Percentiles rank a stretch among this genome's conserved stretches.
These are phyloP conservation scores for Gautieria morchelliformis DNA, from an alignment of 768 basidiomycete genomes.

Conservation along the genomic window DNA sequence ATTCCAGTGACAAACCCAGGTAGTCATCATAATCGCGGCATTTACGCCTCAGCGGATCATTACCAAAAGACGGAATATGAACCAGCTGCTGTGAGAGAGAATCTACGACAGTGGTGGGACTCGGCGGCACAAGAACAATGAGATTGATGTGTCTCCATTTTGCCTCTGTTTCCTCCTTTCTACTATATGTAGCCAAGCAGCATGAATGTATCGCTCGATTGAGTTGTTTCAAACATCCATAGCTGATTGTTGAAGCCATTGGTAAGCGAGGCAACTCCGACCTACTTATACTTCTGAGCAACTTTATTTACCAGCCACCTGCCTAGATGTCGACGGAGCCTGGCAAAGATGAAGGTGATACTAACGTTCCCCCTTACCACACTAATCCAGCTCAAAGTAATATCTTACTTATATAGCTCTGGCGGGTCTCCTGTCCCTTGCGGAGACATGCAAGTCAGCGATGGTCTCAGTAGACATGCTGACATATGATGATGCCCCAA, in stretches of 20 bases:
- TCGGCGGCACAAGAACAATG: neutral
- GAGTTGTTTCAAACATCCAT: neutral
- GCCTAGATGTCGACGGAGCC: neutral
- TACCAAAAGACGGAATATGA: neutral
- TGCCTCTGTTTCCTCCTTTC: neutral
- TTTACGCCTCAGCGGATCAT: neutral
- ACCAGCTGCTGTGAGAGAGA: neutral
- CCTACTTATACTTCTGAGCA: neutral
- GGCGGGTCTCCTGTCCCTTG: neutral
- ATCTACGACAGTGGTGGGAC: slow-evolving; percentile 5
- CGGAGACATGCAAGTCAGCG: slow-evolving; percentile 1
- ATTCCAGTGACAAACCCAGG: neutral
- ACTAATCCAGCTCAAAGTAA: neutral
- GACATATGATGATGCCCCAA: slow-evolving; percentile 6
- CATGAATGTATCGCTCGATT: neutral
- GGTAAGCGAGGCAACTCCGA: neutral
- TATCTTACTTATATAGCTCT: neutral
- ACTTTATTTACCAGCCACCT: neutral
- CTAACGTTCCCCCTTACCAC: neutral
- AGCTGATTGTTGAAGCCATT: neutral
- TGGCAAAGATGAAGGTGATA: neutral
- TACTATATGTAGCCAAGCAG: neutral
- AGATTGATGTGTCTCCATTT: neutral
- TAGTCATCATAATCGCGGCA: neutral
- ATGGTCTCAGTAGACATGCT: slow-evolving; percentile 13